Evolutionary conservation across 768 basidiomycete genomes (phyloP).

Genomic region (Hysterangium stoloniferum): DNA sequence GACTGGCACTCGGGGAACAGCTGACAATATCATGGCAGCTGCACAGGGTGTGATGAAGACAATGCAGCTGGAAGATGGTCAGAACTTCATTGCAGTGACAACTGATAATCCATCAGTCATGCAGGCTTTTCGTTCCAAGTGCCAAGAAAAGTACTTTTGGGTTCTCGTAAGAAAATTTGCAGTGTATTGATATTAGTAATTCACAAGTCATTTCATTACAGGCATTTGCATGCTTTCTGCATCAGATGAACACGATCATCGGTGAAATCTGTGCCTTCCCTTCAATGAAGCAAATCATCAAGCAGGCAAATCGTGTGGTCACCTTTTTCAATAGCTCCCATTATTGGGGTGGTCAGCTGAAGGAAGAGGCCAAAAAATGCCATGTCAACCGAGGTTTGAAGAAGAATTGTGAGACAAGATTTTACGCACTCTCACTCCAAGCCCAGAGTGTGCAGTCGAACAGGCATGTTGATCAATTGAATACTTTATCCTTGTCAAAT

Average conservation of each 20-base stretch:
- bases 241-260: constrained; percentile 25
- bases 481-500: too few relatives aligned
- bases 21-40: constrained; percentile 18
- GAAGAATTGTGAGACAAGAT: constrained; percentile 21
- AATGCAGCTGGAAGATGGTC: constrained; percentile 17
- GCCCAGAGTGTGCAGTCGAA: constrained; percentile 18
- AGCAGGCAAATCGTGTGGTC: constrained; percentile 19
- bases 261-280: constrained; percentile 23
- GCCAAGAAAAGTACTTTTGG: constrained; percentile 19
- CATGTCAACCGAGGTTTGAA: constrained; percentile 18
- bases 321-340: constrained; percentile 27
- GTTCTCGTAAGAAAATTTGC: constrained; percentile 20
- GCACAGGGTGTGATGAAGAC: constrained; percentile 15
- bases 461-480: constrained; percentile 3
- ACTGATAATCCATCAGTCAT: constrained; percentile 29
- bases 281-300: constrained; percentile 18
- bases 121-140: constrained; percentile 20
- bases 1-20: constrained; percentile 18
- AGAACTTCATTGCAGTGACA: constrained; percentile 19
- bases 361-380: constrained; percentile 11
- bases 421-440: constrained; percentile 21
- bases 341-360: constrained; percentile 30
- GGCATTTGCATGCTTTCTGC: constrained; percentile 25
- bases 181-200: not conserved
- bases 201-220: constrained; percentile 7